Percentiles rank a stretch among this genome's conserved stretches.
Evolutionary conservation across 768 basidiomycete genomes (phyloP).

Genomic region (Trametes gibbosa): DNA sequence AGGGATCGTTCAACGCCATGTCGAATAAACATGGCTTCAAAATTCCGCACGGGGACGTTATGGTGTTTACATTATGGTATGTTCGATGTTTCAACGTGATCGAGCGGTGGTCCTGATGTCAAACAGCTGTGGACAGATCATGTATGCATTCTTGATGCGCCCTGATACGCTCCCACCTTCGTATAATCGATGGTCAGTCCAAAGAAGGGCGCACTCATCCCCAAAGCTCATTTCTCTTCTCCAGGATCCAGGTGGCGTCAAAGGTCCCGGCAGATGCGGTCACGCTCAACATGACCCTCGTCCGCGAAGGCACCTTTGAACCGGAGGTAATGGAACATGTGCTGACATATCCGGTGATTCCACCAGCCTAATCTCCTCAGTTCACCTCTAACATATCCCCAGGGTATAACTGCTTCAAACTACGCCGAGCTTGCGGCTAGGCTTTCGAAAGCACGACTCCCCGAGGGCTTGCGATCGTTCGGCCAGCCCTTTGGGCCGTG

Average conservation of each 20-base stretch:
- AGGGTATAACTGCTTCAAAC: constrained; percentile 58
- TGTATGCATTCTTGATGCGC: constrained; percentile 72
- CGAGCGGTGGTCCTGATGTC: background rate
- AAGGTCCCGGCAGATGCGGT: constrained; percentile 60
- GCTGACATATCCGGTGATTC: constrained; percentile 46
- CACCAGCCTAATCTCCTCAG: background rate
- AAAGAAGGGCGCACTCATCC: no score
- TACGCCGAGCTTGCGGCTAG: constrained; percentile 44
- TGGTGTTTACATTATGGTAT: constrained; percentile 77
- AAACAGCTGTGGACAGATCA: constrained; percentile 76
- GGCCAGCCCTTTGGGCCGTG: constrained; percentile 60
- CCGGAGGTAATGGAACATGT: constrained; percentile 55
- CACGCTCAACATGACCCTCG: constrained; percentile 57
- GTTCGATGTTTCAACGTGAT: constrained; percentile 19
- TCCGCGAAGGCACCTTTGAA: constrained; percentile 56
- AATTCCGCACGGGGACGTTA: constrained; percentile 79
- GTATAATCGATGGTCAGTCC: constrained; percentile 66
- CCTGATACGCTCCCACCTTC: constrained; percentile 84
- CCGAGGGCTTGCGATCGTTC: constrained; percentile 32
- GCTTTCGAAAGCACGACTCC: constrained; percentile 36
- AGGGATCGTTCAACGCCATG: constrained; percentile 83
- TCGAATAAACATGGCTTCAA: constrained; percentile 62
- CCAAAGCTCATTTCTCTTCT: background rate
- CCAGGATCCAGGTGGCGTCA: constrained; percentile 70
- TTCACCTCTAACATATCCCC: background rate